These are phyloP conservation scores for Talaromyces sp. DNA, from an alignment of 2,329 filamentous ascomycete genomes.

Conservation along the genomic window DNA sequence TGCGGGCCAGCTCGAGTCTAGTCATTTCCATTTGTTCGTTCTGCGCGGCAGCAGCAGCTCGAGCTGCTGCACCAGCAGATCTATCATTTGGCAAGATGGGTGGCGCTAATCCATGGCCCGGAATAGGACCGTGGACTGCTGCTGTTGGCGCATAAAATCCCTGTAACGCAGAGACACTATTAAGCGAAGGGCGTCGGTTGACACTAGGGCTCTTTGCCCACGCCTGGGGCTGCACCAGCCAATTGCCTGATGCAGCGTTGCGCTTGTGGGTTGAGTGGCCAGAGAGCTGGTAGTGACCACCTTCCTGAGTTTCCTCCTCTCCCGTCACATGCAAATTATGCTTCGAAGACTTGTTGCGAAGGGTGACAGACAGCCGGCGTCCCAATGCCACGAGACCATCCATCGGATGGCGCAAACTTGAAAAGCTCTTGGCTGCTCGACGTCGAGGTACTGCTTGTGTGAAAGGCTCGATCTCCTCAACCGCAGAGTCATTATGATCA, in stretches of 20 bases:
- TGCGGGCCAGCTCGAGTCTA: conserved; percentile 29
- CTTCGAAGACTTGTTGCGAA: conserved; percentile 42
- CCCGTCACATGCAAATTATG: conserved; percentile 22
- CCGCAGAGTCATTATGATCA: conserved; percentile 26
- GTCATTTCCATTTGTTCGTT: conserved; percentile 40
- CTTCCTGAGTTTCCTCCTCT: conserved; percentile 11
- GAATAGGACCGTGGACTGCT: conserved; percentile 35
- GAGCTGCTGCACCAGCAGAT: conserved; percentile 48
- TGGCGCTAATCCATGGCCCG: conserved; percentile 40
- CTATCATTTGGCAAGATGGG: conserved; percentile 44
- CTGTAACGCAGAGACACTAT: conserved; percentile 38
- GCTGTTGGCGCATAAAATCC: conserved; percentile 36
- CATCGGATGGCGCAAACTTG: conserved; percentile 45
- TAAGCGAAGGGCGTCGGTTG: conserved; percentile 41
- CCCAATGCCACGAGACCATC: conserved; percentile 45
- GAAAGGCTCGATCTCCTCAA: conserved; percentile 39
- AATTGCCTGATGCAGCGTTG: conserved; percentile 25
- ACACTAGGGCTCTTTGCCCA: conserved; percentile 34
- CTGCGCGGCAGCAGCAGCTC: conserved; percentile 54
- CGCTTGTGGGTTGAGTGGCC: conserved; percentile 21
- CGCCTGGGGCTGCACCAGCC: conserved; percentile 27
- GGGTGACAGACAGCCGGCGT: conserved; percentile 44
- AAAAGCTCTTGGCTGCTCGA: conserved; percentile 46
- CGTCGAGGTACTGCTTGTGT: conserved; percentile 35
- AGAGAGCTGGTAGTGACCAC: conserved; percentile 19